These are phyloP conservation scores for Tricholoma terreum DNA, from an alignment of 768 basidiomycete genomes.

Conservation along the genomic window DNA sequence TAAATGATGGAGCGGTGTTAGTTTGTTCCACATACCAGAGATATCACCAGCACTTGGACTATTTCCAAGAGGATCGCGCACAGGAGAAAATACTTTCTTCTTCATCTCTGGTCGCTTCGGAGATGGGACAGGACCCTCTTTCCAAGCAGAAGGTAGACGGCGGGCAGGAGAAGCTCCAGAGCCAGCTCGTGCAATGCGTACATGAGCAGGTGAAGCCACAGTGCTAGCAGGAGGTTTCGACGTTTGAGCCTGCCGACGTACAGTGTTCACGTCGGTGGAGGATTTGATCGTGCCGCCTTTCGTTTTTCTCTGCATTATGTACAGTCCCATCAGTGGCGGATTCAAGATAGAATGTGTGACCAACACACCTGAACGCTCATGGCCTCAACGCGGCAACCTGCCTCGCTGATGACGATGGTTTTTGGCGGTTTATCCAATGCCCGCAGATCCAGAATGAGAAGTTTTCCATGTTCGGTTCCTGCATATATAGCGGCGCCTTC, in stretches of 20 bases:
- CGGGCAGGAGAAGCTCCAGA: conserved; percentile 20
- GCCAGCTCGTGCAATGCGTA: conserved; percentile 12
- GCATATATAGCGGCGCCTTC: conserved; percentile 67
- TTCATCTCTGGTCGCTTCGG: conserved; percentile 10
- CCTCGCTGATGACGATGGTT: conserved; percentile 46
- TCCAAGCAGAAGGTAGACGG: conserved; percentile 20
- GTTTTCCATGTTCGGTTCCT: conserved; percentile 60
- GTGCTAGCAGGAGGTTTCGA: conserved; percentile 17
- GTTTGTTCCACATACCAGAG: conserved; percentile 23
- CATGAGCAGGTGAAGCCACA: conserved; percentile 21
- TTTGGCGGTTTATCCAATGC: conserved; percentile 65
- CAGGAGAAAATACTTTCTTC: conserved; percentile 36
- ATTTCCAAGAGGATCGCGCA: conserved; percentile 38
- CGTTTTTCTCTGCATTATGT: conserved; percentile 16
- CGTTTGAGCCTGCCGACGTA: conserved; percentile 11
- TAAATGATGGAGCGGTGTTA: background rate
- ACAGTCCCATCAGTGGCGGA: background rate
- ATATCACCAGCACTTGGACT: conserved; percentile 24
- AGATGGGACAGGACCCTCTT: conserved; percentile 10
- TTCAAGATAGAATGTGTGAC: background rate
- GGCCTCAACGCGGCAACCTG: conserved; percentile 44
- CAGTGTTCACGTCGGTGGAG: conserved; percentile 5
- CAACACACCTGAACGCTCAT: conserved; percentile 57
- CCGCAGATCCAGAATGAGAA: conserved; percentile 64
- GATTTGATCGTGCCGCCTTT: conserved; percentile 14